Conservation (phyloP, 2,329 filamentous ascomycete genomes). For the Cercospora sojina region DNA sequence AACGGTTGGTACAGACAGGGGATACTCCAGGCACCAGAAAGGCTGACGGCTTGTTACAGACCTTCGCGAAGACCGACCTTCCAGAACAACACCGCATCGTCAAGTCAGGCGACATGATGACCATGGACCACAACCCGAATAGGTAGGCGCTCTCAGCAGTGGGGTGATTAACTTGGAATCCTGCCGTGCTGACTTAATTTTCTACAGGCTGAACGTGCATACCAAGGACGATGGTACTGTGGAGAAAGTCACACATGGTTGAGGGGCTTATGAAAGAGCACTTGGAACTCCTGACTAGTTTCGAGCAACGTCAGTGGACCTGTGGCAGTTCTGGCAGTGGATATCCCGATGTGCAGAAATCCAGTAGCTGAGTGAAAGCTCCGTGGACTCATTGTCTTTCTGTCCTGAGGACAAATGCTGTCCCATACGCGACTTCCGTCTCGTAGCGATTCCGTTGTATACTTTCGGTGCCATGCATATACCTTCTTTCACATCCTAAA, state of each 20-base stretch:
- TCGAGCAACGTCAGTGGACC: not conserved
- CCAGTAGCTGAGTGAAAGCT: not conserved
- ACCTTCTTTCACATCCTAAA: not conserved
- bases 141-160: slow-evolving; percentile 33
- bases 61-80: slow-evolving; percentile 52
- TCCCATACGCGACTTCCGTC: not conserved
- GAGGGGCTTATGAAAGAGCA: slow-evolving; percentile 1
- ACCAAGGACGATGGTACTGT: slow-evolving; percentile 51
- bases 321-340: not conserved
- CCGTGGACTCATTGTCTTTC: not conserved
- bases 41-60: slow-evolving; percentile 37
- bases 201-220: slow-evolving; percentile 48
- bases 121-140: slow-evolving; percentile 51
- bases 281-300: not conserved
- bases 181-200: not conserved
- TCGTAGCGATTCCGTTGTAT: not conserved
- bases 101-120: slow-evolving; percentile 48
- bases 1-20: slow-evolving; percentile 37
- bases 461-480: not conserved
- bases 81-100: slow-evolving; percentile 50
- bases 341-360: not conserved
- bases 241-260: slow-evolving; percentile 50
- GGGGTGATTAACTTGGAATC: not conserved
- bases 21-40: not conserved
- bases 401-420: not conserved